Evolutionary conservation across 176 grass and related monocot species (phyloP), one percentile per base, ranked within the genome.

Genomic region (Puccinellia tenuiflora): DNA sequence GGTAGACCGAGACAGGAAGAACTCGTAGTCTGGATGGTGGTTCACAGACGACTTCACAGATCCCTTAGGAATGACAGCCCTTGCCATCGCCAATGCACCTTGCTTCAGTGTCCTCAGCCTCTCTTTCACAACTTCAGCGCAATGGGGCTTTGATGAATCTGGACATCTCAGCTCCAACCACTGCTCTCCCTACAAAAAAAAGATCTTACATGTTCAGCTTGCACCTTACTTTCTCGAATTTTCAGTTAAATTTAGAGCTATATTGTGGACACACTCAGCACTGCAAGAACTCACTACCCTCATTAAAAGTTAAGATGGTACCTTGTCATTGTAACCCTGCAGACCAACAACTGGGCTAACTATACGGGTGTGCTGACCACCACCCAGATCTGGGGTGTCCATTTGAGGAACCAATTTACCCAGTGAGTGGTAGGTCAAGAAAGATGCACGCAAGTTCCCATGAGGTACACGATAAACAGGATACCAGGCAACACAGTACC

Each of bases 401-500:
- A 69, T 89, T 91, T 46, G 81, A 65, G 47, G 81, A 85, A 93
- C 85, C 83, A 88, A 80, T 75, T 90, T 81, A 3, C 91, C 88
- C 25, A 93, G 57, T 17, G 91, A 93, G 81, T 93, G 91, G 77
- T 90, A 93, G 17, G 91, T 93, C 45, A 93, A 88, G 85, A 93
- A 93, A 83, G 88, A 79, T 55, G 85, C 85, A 65, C 70, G 88
- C 50, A 93, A 88, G 29, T 83, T 90, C 48, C 85, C 88, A 86
- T 64, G 78, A 60, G 91, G 91, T 76, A 93, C 86, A 55, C 88
- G 85, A 80, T 90, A 93, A 85, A 93, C 84, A 83, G 91, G 91
- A 85, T 93, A 93, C 91, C 91, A 93, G 64, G 91, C 91, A 80
- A 90, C 85, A 85, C 77, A 80, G 80, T 80, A 93, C 88, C 91